Base-by-base conservation (phyloP, 164 flowering plant genomes). In the Piper betle region DNA sequence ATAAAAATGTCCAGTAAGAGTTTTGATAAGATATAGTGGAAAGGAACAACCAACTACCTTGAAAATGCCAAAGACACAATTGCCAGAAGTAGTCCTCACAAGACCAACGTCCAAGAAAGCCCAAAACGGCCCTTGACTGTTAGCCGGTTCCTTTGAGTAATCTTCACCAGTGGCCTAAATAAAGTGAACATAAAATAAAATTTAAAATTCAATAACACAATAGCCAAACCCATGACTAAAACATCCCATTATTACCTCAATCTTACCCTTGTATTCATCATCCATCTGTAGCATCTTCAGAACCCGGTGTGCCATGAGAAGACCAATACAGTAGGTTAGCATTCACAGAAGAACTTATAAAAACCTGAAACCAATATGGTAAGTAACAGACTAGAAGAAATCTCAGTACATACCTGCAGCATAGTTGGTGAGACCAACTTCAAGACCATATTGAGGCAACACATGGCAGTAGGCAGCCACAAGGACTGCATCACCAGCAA, bases 351-450 rank as follows among this genome's bases (percentile, higher is more conserved):
- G 3, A 33, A 3, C 19, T 18, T 6, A 46, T 6, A 10, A 10
- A 5, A 46, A 46, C 10, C 33, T 25, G 33, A 46, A 46, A 46
- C 15, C 33, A 25, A 0, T 25, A 25, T 25, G 33, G 11, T 46
- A 8, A 59, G 11, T 46, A 8, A 59, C 9, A 17, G 42, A 5
- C 33, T n/a, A 18, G 61, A 39, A 20, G 7, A 38, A 16, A 3
- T 0, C 4, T 40, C 38, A 4, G 25, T 15, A 9, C 17, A 58
- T 75, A 87, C 97, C 96, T 63, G 97, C 96, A 42, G 97, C 91
- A 77, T 91, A 91, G 62, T 91, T 91, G 41, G 97, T 86, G 19
- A 88, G 88, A 25, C 97, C 97, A 6, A 88, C 89, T 81, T 86
- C 77, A 67, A 91, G 90, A 0, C 96, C 97, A 78, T 79, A 91